phyloP scores from a whole-genome alignment of 148 eudicot species.

The Euryodendron excelsum region DNA sequence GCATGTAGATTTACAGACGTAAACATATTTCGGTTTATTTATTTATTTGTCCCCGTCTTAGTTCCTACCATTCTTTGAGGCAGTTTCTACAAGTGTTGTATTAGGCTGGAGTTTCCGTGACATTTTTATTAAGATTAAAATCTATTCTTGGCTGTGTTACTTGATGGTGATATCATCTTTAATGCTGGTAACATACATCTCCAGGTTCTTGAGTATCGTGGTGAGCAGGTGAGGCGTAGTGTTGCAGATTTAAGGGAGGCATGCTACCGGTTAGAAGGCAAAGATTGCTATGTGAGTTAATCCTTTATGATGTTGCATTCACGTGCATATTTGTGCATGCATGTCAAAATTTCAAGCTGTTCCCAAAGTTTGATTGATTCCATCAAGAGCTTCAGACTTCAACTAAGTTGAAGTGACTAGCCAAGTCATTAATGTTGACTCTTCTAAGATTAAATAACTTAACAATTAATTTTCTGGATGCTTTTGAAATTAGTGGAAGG shows the following conservation, averaged over 20 bases:
- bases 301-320: not conserved
- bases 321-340: not conserved
- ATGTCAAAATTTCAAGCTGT: not conserved
- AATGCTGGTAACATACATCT: constrained; percentile 4
- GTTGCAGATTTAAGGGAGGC: constrained; percentile 92
- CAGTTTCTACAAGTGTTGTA: not conserved
- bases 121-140: not conserved
- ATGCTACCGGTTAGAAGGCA: constrained; percentile 67
- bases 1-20: not conserved
- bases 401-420: not conserved
- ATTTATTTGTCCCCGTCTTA: not conserved
- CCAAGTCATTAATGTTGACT: not conserved
- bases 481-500: not conserved
- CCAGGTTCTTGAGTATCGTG: constrained; percentile 94
- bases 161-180: not conserved
- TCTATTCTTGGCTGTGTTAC: not conserved
- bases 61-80: not conserved
- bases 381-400: not conserved
- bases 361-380: not conserved
- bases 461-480: not conserved
- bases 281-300: constrained; percentile 95
- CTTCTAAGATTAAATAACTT: not conserved
- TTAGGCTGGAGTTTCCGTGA: constrained; percentile 1
- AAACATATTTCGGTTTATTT: constrained; percentile 3
- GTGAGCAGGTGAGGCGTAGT: constrained; percentile 89